These are phyloP conservation scores for Penicillium mononematosum DNA, from an alignment of 495 filamentous ascomycete genomes.

Conservation along the genomic window DNA sequence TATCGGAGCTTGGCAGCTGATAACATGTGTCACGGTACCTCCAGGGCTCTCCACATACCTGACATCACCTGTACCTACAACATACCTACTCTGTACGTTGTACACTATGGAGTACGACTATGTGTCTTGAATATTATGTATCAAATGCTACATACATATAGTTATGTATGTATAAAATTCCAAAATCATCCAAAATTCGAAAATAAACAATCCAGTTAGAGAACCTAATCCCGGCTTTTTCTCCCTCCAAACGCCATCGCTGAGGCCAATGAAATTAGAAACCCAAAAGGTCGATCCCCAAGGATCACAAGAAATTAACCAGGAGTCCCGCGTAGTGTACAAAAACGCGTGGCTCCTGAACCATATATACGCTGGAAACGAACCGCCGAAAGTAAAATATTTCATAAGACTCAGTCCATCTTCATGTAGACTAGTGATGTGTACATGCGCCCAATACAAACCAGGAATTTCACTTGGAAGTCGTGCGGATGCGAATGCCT, in stretches of 20 bases:
- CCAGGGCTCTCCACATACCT: neutral
- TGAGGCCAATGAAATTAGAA: slow-evolving; percentile 22
- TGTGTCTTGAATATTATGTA: neutral
- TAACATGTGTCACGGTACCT: slow-evolving; percentile 13
- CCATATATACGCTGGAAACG: slow-evolving; percentile 26
- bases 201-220: neutral
- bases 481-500: neutral
- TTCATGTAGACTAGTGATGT: slow-evolving; percentile 20
- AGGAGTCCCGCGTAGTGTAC: slow-evolving; percentile 28
- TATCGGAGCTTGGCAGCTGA: slow-evolving; percentile 10
- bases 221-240: slow-evolving; percentile 16
- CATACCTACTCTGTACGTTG: too few species aligned
- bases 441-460: slow-evolving; percentile 7
- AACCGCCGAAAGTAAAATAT: slow-evolving; percentile 11
- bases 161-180: neutral
- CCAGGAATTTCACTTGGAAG: slow-evolving; percentile 10
- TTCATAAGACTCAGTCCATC: slow-evolving; percentile 21
- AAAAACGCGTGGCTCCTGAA: slow-evolving; percentile 26
- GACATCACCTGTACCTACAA: neutral
- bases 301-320: slow-evolving; percentile 10
- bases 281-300: neutral
- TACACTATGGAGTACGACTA: too few species aligned
- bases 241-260: slow-evolving; percentile 39
- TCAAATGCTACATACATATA: neutral
- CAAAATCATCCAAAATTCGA: neutral